Conservation (phyloP, 768 basidiomycete species). For the Phaeotremella skinneri region DNA sequence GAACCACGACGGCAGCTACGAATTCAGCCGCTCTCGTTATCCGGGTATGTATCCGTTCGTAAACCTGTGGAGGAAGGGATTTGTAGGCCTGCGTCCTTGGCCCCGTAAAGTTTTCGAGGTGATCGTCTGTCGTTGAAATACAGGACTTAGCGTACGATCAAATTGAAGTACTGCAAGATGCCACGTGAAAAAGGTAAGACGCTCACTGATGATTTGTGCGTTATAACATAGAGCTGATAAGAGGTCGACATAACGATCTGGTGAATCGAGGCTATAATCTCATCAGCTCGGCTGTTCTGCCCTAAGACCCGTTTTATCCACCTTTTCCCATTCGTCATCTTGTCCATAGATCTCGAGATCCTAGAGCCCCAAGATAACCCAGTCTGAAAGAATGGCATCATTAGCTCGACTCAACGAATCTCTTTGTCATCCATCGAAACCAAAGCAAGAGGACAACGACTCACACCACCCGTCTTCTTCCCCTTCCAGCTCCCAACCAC, state of each 20-base stretch:
- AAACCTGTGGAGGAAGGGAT: conserved; percentile 20
- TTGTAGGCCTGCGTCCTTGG: conserved; percentile 33
- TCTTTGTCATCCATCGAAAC: background rate
- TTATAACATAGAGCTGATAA: conserved; percentile 30
- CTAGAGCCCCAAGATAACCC: conserved; percentile 25
- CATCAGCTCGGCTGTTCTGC: background rate
- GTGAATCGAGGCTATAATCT: conserved; percentile 24
- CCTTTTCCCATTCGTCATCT: conserved; percentile 29
- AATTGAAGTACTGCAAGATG: conserved; percentile 5
- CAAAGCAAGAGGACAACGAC: conserved; percentile 1
- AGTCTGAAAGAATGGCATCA: conserved; percentile 5
- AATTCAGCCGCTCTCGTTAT: conserved; percentile 32
- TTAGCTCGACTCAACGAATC: background rate
- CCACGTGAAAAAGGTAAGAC: background rate
- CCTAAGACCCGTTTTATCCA: conserved; percentile 2
- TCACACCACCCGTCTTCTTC: conserved; percentile 33
- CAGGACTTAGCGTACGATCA: background rate
- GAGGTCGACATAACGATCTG: conserved; percentile 42
- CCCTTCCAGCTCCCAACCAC: conserved; percentile 36
- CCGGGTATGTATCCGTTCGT: conserved; percentile 24
- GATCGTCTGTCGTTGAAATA: conserved; percentile 27
- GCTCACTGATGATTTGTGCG: conserved; percentile 37
- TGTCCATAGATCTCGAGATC: conserved; percentile 32
- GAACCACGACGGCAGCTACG: conserved; percentile 32
- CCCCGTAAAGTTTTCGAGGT: conserved; percentile 29